Evolutionary conservation across 495 filamentous ascomycete genomes (phyloP).

Genomic region (Parmelia sp.): DNA sequence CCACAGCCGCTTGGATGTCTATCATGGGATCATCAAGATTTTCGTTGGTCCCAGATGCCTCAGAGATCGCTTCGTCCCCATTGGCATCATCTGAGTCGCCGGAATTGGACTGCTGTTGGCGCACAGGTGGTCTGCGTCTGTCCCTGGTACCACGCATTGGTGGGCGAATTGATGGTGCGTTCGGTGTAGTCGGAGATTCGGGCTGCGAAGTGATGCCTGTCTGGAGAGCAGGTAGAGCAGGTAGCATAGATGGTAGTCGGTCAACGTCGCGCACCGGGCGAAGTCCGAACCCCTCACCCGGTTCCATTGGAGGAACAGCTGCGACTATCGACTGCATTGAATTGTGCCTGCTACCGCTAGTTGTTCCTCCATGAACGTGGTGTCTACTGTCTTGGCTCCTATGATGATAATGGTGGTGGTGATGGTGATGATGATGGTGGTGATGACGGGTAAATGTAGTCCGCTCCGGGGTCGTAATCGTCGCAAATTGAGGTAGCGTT

Average conservation of each 20-base stretch:
- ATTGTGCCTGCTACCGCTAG: constrained; percentile 42
- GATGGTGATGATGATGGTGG: constrained; percentile 41
- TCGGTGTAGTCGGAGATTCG: constrained; percentile 86
- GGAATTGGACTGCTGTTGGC: constrained; percentile 79
- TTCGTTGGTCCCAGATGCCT: constrained; percentile 55
- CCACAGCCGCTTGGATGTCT: constrained; percentile 71
- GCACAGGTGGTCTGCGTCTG: constrained; percentile 68
- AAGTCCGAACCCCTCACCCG: constrained; percentile 64
- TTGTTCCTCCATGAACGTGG: constrained; percentile 26
- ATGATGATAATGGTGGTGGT: constrained; percentile 55
- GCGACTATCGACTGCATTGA: constrained; percentile 61
- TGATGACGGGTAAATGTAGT: constrained; percentile 54
- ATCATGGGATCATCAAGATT: constrained; percentile 64
- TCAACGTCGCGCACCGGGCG: constrained; percentile 81
- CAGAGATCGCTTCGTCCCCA: constrained; percentile 59
- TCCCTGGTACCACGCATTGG: constrained; percentile 34
- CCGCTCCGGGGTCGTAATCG: constrained; percentile 70
- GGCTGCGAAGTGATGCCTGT: constrained; percentile 77
- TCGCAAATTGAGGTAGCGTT: constrained; percentile 55
- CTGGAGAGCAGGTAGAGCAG: constrained; percentile 66
- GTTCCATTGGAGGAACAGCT: constrained; percentile 66
- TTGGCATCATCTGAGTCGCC: constrained; percentile 84
- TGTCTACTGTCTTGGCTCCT: constrained; percentile 56
- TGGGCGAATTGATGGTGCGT: constrained; percentile 55
- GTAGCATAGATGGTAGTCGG: constrained; percentile 51